Conservation (phyloP, 805 yeast genomes). For the Metschnikowia colocasiae region DNA sequence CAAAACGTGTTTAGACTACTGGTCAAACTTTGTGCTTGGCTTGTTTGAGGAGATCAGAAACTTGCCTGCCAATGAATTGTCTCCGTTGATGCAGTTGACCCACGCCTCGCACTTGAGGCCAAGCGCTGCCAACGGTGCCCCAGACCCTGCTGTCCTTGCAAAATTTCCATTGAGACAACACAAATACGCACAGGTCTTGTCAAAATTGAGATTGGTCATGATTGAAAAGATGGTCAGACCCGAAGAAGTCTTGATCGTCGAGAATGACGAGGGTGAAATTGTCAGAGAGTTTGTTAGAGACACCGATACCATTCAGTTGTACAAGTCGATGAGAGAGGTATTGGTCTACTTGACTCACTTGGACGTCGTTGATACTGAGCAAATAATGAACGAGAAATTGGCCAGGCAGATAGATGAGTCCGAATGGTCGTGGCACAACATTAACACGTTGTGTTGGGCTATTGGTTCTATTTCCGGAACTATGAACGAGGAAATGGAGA, state of each 20-base stretch:
- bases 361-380: slow-evolving; percentile 90
- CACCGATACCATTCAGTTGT: slow-evolving; percentile 92
- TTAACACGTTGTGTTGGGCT: slow-evolving; percentile 98
- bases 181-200: slow-evolving; percentile 70
- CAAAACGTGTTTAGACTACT: slow-evolving; percentile 92
- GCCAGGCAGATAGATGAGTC: slow-evolving; percentile 91
- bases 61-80: slow-evolving; percentile 65
- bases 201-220: slow-evolving; percentile 84
- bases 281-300: slow-evolving; percentile 96
- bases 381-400: slow-evolving; percentile 87
- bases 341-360: slow-evolving; percentile 92
- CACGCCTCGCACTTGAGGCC: slow-evolving; percentile 40
- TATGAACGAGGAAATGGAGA: slow-evolving; percentile 97
- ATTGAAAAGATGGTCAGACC: slow-evolving; percentile 98
- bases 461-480: slow-evolving; percentile 98
- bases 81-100: slow-evolving; percentile 71
- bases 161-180: slow-evolving; percentile 83
- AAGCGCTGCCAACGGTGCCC: slow-evolving; percentile 64
- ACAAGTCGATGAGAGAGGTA: slow-evolving; percentile 94
- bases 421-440: slow-evolving; percentile 99
- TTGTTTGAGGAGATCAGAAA: slow-evolving; percentile 83
- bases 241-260: slow-evolving; percentile 94
- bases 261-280: slow-evolving; percentile 98
- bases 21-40: slow-evolving; percentile 82
- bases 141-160: slow-evolving; percentile 75